Percentiles rank a stretch among this genome's conserved stretches.
Conservation (phyloP, 208 protist species). For the Leishmania tarentolae region DNA sequence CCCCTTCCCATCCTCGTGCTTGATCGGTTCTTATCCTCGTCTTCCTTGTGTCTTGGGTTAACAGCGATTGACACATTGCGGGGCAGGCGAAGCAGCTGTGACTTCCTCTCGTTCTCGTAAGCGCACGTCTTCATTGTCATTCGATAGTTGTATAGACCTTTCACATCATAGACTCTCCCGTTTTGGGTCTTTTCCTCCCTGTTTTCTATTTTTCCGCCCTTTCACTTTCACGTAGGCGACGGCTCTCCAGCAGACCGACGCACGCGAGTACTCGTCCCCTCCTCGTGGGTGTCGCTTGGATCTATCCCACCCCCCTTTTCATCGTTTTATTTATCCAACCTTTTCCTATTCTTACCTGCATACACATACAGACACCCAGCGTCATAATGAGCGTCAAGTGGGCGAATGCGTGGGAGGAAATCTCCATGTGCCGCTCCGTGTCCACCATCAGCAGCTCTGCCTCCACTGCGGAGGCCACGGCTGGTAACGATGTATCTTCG, state of each 20-base stretch:
- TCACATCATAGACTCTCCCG: constrained; percentile 1
- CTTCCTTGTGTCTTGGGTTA: neutral
- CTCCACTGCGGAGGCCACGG: constrained; percentile 70
- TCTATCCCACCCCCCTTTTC: no score
- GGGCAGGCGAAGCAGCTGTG: neutral
- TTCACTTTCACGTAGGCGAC: neutral
- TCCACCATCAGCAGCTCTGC: constrained; percentile 47
- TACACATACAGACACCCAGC: neutral
- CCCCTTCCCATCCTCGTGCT: neutral
- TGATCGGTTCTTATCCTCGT: neutral
- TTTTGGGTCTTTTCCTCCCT: neutral
- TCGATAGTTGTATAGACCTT: neutral
- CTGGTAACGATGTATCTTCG: constrained; percentile 77
- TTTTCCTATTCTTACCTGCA: neutral
- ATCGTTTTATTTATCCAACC: neutral
- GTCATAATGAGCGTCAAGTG: neutral
- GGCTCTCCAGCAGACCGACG: neutral
- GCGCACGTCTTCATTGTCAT: neutral
- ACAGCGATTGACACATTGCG: neutral
- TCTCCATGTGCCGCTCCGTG: constrained; percentile 31
- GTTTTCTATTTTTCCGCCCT: neutral
- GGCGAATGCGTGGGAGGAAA: constrained; percentile 16
- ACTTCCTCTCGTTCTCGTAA: neutral
- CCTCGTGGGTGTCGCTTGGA: no score
- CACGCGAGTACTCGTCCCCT: neutral